These are phyloP conservation scores for Wickerhamiella infanticola DNA, from an alignment of 1,139 yeast genomes.

Conservation along the genomic window DNA sequence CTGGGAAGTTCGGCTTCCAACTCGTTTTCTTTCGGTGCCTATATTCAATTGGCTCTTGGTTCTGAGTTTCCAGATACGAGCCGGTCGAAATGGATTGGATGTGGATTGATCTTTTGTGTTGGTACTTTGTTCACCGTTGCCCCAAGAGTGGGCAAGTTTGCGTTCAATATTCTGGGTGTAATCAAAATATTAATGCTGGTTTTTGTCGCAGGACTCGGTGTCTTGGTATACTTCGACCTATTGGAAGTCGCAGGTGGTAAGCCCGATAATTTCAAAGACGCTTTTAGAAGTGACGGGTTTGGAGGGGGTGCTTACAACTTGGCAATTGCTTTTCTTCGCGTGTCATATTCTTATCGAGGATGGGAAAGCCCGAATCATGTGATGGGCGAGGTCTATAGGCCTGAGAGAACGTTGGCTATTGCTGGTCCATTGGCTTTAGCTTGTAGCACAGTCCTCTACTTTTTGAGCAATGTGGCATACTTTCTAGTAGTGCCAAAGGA, in stretches of 20 bases:
- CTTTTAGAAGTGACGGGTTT: slow-evolving; percentile 21
- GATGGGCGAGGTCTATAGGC: slow-evolving; percentile 60
- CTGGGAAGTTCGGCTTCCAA: slow-evolving; percentile 76
- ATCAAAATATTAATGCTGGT: slow-evolving; percentile 55
- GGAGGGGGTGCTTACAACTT: slow-evolving; percentile 22
- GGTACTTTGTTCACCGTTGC: slow-evolving; percentile 48
- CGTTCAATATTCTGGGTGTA: slow-evolving; percentile 52
- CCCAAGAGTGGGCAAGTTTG: slow-evolving; percentile 45
- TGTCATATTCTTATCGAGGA: slow-evolving; percentile 45
- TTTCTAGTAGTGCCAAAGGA: slow-evolving; percentile 63
- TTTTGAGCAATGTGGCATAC: slow-evolving; percentile 56
- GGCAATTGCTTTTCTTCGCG: slow-evolving; percentile 41
- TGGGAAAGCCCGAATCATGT: slow-evolving; percentile 67
- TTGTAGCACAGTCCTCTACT: slow-evolving; percentile 43
- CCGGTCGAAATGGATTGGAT: slow-evolving; percentile 17
- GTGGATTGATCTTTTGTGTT: slow-evolving; percentile 45
- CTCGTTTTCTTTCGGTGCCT: slow-evolving; percentile 34
- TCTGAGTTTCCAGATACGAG: slow-evolving; percentile 26
- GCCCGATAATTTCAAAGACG: slow-evolving; percentile 18
- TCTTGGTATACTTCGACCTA: slow-evolving; percentile 20
- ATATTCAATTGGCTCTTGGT: slow-evolving; percentile 50
- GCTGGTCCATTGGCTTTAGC: slow-evolving; percentile 61
- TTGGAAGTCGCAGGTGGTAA: slow-evolving; percentile 14
- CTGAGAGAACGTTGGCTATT: slow-evolving; percentile 46
- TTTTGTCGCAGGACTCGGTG: slow-evolving; percentile 57